phyloP scores from a whole-genome alignment of 2,329 filamentous ascomycete genomes.

The Trichoderma lentiforme region DNA sequence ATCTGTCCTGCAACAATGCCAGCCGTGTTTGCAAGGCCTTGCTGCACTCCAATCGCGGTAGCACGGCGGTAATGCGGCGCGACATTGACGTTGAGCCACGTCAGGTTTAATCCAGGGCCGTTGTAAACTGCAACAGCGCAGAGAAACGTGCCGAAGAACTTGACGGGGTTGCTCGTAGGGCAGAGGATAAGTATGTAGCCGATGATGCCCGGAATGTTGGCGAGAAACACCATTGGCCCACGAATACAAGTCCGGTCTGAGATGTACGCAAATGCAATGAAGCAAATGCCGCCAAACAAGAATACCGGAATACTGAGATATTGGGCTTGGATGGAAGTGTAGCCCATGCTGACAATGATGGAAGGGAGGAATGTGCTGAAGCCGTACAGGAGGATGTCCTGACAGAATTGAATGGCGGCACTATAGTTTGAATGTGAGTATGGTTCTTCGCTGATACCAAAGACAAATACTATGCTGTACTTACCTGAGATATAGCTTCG shows the following conservation, averaged over 20 bases:
- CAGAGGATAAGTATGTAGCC: constrained; percentile 49
- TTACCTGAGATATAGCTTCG: constrained; percentile 49
- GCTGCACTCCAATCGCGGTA: constrained; percentile 44
- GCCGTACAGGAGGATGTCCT: constrained; percentile 52
- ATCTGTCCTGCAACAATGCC: constrained; percentile 43
- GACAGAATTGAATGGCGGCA: constrained; percentile 48
- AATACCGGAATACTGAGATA: constrained; percentile 57
- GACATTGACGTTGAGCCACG: constrained; percentile 45
- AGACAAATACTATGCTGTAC: neutral
- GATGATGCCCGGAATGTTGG: constrained; percentile 48
- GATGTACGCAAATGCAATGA: constrained; percentile 42
- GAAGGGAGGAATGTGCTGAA: constrained; percentile 57
- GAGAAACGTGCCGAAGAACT: constrained; percentile 49
- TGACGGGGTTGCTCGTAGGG: constrained; percentile 46
- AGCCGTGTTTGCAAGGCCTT: constrained; percentile 45
- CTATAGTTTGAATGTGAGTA: constrained; percentile 4
- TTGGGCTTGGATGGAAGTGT: constrained; percentile 48
- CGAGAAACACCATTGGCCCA: constrained; percentile 51
- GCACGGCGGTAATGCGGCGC: constrained; percentile 46
- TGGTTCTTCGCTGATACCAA: neutral
- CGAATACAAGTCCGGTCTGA: constrained; percentile 42
- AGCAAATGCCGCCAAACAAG: constrained; percentile 45
- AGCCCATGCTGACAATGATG: constrained; percentile 52
- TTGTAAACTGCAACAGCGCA: constrained; percentile 47
- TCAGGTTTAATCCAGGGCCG: constrained; percentile 45